Evolutionary conservation across 2,329 filamentous ascomycete species (phyloP), one percentile per base, ranked within the genome.

Genomic region (Balansia obtecta): DNA sequence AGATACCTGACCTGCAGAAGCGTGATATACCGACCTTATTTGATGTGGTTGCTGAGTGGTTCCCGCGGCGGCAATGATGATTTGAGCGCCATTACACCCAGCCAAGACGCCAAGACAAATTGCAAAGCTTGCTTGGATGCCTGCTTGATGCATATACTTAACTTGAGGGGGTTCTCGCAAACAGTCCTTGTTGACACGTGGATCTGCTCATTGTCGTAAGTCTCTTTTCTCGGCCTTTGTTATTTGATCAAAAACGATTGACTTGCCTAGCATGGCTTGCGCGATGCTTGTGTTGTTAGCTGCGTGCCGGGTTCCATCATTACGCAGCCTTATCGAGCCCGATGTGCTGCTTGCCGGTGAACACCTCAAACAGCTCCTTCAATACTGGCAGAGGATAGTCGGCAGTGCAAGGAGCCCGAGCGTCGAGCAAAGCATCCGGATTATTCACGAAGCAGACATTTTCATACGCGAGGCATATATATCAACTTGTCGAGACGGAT

Each of bases 141-240:
- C 0, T 75, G 72, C 33, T 55, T 72, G 13, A 53, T 75, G 39
- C 74, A 77, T 48, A 72, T 75, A 0, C 58, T 73, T 40, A 74
- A 76, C 39, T 53, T 77, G 3, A 57, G 70, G 20, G 68, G 69
- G 0, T 75, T 73, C 50, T 63, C 69, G 0, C 74, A 77, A 45
- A 77, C 74, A 0, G 67, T 77, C 0, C 58, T 77, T 34, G 67
- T 77, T 1, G 74, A 77, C 54, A 75, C 73, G 0, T 77, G 74
- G 74, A 76, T 77, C 20, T 77, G 74, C 44, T 73, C 73, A 0
- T 55, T 77, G 0, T 76, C 72, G 73, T 76, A 61, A 58, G 71
- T 65, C 3, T 27, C 27, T 27, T 27, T 27, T 27, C 3, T 22
- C 2, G 4, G 20, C 12, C 3, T 16, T 13, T 16, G 30, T 39